Conservation (phyloP, 164 flowering plant species). For the Umbilicus rupestris region DNA sequence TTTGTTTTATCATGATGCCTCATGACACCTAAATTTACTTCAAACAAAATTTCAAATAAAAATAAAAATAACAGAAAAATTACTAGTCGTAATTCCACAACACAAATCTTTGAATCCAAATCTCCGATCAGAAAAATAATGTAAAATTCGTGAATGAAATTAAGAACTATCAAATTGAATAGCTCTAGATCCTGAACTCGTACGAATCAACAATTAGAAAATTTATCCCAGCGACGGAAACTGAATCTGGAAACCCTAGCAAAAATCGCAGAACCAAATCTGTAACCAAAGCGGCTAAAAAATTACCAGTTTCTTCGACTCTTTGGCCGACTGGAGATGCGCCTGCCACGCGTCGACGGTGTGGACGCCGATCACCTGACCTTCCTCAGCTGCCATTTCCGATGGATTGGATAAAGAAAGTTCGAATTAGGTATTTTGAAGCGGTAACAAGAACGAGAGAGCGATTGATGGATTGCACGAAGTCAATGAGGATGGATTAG, state of each 20-base stretch:
- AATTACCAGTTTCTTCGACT: constrained; percentile 47
- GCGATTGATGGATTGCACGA: too few species aligned
- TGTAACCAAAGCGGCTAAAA: not conserved
- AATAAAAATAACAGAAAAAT: too few species aligned
- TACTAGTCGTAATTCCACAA: not conserved
- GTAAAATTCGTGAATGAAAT: too few species aligned
- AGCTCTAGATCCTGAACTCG: too few species aligned
- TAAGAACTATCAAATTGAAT: too few species aligned
- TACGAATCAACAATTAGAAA: too few species aligned
- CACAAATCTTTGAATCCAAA: not conserved
- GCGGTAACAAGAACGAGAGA: not conserved
- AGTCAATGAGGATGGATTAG: too few species aligned
- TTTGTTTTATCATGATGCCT: not conserved
- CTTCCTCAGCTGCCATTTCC: constrained; percentile 31
- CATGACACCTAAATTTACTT: not conserved
- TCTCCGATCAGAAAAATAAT: too few species aligned
- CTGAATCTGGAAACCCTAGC: not conserved
- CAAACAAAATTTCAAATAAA: not conserved
- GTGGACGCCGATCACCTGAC: constrained; percentile 56
- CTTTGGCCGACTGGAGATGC: constrained; percentile 39
- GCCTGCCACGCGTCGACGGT: constrained; percentile 42
- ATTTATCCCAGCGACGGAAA: too few species aligned
- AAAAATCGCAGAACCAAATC: not conserved
- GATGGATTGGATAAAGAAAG: not conserved
- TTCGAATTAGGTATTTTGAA: not conserved